A percentile compares a stretch with the other conserved stretches of the same genome.
These are phyloP conservation scores for Actinomortierella ambigua DNA, from an alignment of 371 early-diverging fungal species.

Conservation along the genomic window DNA sequence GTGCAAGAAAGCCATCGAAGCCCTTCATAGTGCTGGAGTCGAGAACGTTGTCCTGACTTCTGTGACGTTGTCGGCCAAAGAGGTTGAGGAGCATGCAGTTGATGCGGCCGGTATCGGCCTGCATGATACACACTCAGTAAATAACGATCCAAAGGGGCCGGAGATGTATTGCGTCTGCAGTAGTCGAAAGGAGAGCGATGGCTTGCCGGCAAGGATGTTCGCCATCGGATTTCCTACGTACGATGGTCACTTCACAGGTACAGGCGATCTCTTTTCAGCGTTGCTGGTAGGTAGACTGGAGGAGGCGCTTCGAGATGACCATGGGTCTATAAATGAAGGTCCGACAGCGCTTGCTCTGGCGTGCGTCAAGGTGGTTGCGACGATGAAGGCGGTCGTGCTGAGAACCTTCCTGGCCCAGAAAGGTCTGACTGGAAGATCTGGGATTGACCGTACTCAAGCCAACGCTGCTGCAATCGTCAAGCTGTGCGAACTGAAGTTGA, in stretches of 20 bases:
- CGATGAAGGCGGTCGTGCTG: slow-evolving; percentile 74
- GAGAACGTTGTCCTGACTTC: slow-evolving; percentile 81
- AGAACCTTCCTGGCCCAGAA: slow-evolving; percentile 61
- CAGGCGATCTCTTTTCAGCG: slow-evolving; percentile 89
- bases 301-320: slow-evolving; percentile 12
- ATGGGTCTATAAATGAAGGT: neutral
- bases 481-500: slow-evolving; percentile 65
- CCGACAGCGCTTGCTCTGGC: slow-evolving; percentile 46
- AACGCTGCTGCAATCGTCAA: slow-evolving; percentile 51
- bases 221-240: slow-evolving; percentile 78
- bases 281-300: slow-evolving; percentile 68
- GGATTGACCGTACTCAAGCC: slow-evolving; percentile 33
- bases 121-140: slow-evolving; percentile 29
- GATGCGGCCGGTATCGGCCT: slow-evolving; percentile 13
- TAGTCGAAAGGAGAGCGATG: slow-evolving; percentile 27
- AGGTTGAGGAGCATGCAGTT: slow-evolving; percentile 31
- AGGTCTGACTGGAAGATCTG: slow-evolving; percentile 20
- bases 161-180: slow-evolving; percentile 46
- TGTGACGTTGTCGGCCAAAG: slow-evolving; percentile 44
- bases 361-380: slow-evolving; percentile 63
- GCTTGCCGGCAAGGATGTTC: slow-evolving; percentile 28
- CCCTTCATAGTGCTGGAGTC: slow-evolving; percentile 72
- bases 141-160: neutral
- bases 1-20: slow-evolving; percentile 57
- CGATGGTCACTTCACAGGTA: slow-evolving; percentile 86